Base-by-base conservation (phyloP, 2,329 filamentous ascomycete species). In the Xylariaceae sp. region DNA sequence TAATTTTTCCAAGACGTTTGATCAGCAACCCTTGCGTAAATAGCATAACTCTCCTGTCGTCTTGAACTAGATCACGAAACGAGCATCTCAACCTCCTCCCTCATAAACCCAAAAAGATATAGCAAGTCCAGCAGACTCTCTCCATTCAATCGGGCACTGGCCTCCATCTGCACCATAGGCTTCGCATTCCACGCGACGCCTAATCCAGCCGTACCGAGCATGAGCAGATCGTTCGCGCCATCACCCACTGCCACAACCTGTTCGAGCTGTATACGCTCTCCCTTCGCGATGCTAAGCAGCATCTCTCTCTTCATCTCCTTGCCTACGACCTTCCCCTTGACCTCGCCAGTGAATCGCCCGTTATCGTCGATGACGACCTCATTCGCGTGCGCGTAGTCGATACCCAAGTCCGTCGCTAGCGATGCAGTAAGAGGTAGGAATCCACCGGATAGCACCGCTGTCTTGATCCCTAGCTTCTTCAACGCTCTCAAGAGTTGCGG, bases 361-460 rank as follows among this genome's bases (percentile, higher is more conserved):
- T 71, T 72, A 33, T 79, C 73, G 53, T 83, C 82, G 14, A 86
- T 75, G 14, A 84, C 78, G 0, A 92, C 86, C 61, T 92, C 85
- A 68, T 99, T 99, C 38, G 94, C 94, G 66, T 86, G 83, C 0
- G 89, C 90, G 64, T 96, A 85, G 68, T 97, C 89, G 49, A 99
- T 81, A 12, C 89, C 89, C 22, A 99, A 74, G 62, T 89, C 77
- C 38, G 75, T 75, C 14, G 89, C 90, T 33, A 97, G 80, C 89
- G 91, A 97, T 49, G 83, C 78, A 0, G 94, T 95, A 56, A 97
- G 73, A 0, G 92, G 91, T 56, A 89, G 82, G 70, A 99, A 99
- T 0, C 94, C 94, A 40, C 94, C 94, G 32, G 90, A 95, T 31
- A 96, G 72, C 5, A 99, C 92, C 0, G 91, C 94, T 1, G 90